Conservation (phyloP, 345 rosid genomes). For the Acer yangbiense region DNA sequence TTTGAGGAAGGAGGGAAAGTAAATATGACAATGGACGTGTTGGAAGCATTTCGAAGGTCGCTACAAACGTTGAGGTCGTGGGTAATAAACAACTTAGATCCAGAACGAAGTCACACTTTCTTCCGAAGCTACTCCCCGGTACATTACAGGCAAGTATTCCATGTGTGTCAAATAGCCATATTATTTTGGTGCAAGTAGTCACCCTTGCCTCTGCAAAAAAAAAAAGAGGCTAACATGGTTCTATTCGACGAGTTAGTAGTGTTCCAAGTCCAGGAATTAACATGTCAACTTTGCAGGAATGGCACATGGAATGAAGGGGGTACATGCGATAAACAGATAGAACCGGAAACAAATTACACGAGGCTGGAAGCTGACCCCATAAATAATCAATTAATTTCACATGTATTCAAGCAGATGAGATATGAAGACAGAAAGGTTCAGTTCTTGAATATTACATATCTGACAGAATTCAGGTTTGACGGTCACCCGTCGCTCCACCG, state of each 20-base stretch:
- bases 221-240: background rate
- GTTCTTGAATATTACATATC: conserved; percentile 69
- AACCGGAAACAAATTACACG: conserved; percentile 52
- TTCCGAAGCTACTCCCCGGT: conserved; percentile 79
- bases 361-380: conserved; percentile 52
- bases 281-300: conserved; percentile 42
- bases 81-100: conserved; percentile 49
- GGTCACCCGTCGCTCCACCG: conserved; percentile 80
- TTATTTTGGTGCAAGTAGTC: background rate
- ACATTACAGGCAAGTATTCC: conserved; percentile 64
- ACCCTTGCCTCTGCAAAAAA: background rate
- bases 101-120: conserved; percentile 55
- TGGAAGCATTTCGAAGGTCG: conserved; percentile 70
- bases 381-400: conserved; percentile 51
- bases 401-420: conserved; percentile 50
- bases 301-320: conserved; percentile 85
- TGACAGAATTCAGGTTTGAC: conserved; percentile 70
- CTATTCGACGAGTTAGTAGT: too few species aligned
- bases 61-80: conserved; percentile 71
- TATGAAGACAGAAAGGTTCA: conserved; percentile 43
- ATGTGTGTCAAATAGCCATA: background rate
- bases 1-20: conserved; percentile 69
- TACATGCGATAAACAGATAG: conserved; percentile 54
- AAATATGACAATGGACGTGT: conserved; percentile 60
- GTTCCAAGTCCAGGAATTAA: background rate